These are phyloP conservation scores for Metschnikowia baotianmanensis DNA, from an alignment of 805 yeast species.

Conservation along the genomic window DNA sequence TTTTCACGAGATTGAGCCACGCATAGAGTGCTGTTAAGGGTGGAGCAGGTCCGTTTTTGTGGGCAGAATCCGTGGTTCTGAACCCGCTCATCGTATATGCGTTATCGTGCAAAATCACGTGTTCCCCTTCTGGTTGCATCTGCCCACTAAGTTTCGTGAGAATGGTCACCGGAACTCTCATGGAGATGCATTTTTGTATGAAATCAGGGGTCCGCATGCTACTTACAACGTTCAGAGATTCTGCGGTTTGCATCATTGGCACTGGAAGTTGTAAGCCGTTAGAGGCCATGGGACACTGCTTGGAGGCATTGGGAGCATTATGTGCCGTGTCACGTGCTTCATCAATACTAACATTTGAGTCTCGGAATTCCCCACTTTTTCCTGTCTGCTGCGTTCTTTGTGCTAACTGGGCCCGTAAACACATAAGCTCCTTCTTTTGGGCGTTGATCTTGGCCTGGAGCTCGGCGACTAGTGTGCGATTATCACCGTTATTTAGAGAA, in stretches of 20 bases:
- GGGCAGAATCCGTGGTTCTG: background rate
- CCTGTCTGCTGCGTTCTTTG: background rate
- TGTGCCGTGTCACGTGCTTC: too few relatives aligned
- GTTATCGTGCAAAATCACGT: conserved; percentile 20
- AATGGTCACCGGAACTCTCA: conserved; percentile 17
- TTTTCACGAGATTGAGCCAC: conserved; percentile 38
- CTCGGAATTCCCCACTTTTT: too few relatives aligned
- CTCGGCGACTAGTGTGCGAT: background rate
- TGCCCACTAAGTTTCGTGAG: conserved; percentile 24
- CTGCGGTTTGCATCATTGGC: too few relatives aligned
- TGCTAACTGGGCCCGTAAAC: conserved; percentile 12
- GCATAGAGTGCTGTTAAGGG: conserved; percentile 27
- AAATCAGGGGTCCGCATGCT: too few relatives aligned
- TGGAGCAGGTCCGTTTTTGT: background rate
- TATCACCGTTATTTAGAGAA: background rate
- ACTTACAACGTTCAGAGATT: too few relatives aligned
- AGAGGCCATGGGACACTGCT: too few relatives aligned
- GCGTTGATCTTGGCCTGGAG: conserved; percentile 10
- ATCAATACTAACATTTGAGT: too few relatives aligned
- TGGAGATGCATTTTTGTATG: background rate
- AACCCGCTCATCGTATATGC: conserved; percentile 16
- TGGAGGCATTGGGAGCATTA: too few relatives aligned
- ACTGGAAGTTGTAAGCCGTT: too few relatives aligned
- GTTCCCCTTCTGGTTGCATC: conserved; percentile 8
- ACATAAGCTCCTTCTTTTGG: conserved; percentile 12